Base-by-base conservation (phyloP, 2,329 filamentous ascomycete species). In the Xenoacremonium recifei region DNA sequence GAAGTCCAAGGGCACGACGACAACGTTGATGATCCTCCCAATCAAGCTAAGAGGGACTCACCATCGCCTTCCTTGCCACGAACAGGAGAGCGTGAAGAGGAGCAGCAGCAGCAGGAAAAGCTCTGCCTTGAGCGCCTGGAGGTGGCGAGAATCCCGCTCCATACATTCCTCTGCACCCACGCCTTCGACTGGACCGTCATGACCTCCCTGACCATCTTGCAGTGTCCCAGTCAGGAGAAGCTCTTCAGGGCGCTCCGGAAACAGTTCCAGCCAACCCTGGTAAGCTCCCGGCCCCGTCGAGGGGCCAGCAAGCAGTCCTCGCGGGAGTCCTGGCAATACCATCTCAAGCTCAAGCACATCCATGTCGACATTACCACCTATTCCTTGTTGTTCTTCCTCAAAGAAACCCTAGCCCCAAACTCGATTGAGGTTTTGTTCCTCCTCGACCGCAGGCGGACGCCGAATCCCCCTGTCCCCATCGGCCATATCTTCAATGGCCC, bases 121-220 rank as follows among this genome's bases (percentile, higher is more conserved):
- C 43, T 49, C 10, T 30, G 39, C 11, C 46, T 49, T 6, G 43
- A 49, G 18, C 42, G 43, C 27, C 39, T 49, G 16, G 46, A 49
- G 35, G 23, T 49, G 13, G 39, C 37, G 10, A 42, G 43, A 17
- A 33, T 49, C 21, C 43, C 46, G 5, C 21, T 49, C 4, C 39
- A 49, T 29, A 44, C 46, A 11, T 20, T 37, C 6, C 33, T 49
- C 3, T 45, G 37, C 27, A 37, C 32, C 12, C n/a, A 46, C 12
- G 46, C 46, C 18, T 33, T 49, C 21, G 46, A 49, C 43, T 49
- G 46, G 46, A 44, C 43, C 12, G 40, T 49, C 23, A 29, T 49
- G 30, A 49, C 46, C 10, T 43, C 43, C 21, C 37, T 46, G 16
- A 49, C 46, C 12, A 45, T 49, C 6, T 20, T 49, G 33, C 25